Evolutionary conservation across 2,329 filamentous ascomycete species (phyloP).

Genomic region (Arthrobotrys conoides): DNA sequence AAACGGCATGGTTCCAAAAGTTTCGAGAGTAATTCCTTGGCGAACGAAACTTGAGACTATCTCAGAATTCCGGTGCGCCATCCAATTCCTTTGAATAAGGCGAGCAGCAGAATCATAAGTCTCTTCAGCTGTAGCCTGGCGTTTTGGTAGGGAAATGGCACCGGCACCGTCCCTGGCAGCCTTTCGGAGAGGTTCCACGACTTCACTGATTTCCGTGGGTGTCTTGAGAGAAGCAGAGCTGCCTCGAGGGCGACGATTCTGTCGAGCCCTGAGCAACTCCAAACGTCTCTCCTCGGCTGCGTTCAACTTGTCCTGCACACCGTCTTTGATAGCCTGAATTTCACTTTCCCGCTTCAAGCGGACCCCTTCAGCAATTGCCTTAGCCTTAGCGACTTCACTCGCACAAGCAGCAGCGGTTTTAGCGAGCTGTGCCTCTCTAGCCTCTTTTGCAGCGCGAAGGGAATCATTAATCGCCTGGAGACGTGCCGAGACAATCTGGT

Average conservation of each 20-base stretch:
- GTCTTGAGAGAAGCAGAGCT: constrained; percentile 70
- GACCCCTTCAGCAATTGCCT: constrained; percentile 84
- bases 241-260: constrained; percentile 71
- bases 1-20: constrained; percentile 78
- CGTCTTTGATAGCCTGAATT: constrained; percentile 76
- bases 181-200: constrained; percentile 70
- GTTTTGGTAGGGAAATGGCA: constrained; percentile 24
- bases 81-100: constrained; percentile 80
- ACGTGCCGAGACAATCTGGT: constrained; percentile 72
- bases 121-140: constrained; percentile 68
- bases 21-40: constrained; percentile 78
- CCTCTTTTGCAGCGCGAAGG: constrained; percentile 74
- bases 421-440: constrained; percentile 83
- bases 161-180: constrained; percentile 62
- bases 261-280: constrained; percentile 72
- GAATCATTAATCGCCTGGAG: constrained; percentile 73
- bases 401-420: constrained; percentile 86
- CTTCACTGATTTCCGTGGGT: constrained; percentile 69
- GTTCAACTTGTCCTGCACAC: constrained; percentile 84
- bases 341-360: constrained; percentile 85
- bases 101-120: constrained; percentile 75
- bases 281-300: constrained; percentile 81
- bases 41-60: constrained; percentile 77
- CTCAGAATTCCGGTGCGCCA: constrained; percentile 72
- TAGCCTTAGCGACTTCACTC: constrained; percentile 85